A percentile compares a stretch with the other conserved stretches of the same genome.
Conservation (phyloP, 1,284 basidiomycete genomes). For the Cerrena zonata region DNA sequence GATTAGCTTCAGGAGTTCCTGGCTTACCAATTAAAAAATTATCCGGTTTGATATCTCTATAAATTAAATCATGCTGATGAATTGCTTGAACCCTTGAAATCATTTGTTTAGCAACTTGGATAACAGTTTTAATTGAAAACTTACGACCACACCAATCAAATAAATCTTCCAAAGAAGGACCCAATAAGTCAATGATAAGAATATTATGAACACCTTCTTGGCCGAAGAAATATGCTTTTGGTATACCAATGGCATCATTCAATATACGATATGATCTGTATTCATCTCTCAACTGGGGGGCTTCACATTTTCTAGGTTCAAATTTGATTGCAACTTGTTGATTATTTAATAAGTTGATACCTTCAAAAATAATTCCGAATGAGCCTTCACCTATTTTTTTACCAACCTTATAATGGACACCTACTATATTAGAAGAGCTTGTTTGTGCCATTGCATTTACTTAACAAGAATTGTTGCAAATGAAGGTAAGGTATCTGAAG, state of each 20-base stretch:
- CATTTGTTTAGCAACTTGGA: slow-evolving; percentile 99
- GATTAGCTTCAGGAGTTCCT: slow-evolving; percentile 85
- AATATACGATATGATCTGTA: slow-evolving; percentile 96
- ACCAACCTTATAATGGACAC: slow-evolving; percentile 71
- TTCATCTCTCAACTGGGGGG: slow-evolving; percentile 94
- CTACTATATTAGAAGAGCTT: slow-evolving; percentile 72
- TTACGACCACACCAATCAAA: slow-evolving; percentile 98
- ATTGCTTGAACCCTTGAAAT: slow-evolving; percentile 93
- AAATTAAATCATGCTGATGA: slow-evolving; percentile 97
- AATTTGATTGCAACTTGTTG: slow-evolving; percentile 98
- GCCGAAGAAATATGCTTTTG: slow-evolving; percentile 97
- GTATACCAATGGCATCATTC: slow-evolving; percentile 87
- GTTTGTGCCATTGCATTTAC: too few relatives aligned
- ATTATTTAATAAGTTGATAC: slow-evolving; percentile 81
- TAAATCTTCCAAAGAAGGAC: slow-evolving; percentile 92
- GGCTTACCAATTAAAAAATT: slow-evolving; percentile 97
- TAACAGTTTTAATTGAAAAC: slow-evolving; percentile 95
- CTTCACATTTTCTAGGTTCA: slow-evolving; percentile 97
- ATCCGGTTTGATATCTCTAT: slow-evolving; percentile 98
- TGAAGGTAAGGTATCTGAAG: too few relatives aligned
- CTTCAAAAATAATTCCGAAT: slow-evolving; percentile 80
- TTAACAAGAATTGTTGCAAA: too few relatives aligned
- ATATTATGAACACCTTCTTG: slow-evolving; percentile 97
- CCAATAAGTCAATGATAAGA: slow-evolving; percentile 93
- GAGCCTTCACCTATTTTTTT: slow-evolving; percentile 86